These are phyloP conservation scores for Aureobasidium melanogenum DNA, from an alignment of 2,329 filamentous ascomycete species.

Conservation along the genomic window DNA sequence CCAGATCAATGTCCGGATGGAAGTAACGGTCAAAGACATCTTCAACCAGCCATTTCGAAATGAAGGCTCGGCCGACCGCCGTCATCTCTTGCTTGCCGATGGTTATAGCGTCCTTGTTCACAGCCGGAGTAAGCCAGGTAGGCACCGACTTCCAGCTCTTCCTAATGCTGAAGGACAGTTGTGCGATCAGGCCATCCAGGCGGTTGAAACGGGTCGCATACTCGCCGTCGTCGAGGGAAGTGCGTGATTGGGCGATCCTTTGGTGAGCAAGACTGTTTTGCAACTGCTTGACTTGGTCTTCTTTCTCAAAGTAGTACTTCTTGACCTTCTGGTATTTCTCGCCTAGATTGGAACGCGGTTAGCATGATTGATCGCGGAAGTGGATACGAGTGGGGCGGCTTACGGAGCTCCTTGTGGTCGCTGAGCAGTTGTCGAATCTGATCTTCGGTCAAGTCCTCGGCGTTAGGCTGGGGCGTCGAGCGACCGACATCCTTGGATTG, in stretches of 20 bases:
- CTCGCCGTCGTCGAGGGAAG: conserved; percentile 89
- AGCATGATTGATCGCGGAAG: conserved; percentile 11
- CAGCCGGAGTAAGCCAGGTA: conserved; percentile 65
- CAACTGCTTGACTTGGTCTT: conserved; percentile 79
- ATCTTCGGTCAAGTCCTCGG: conserved; percentile 39
- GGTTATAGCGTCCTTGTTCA: conserved; percentile 76
- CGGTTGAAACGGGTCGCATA: conserved; percentile 83
- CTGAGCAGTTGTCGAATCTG: conserved; percentile 39
- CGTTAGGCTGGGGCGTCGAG: conserved; percentile 37
- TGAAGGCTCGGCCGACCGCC: conserved; percentile 78
- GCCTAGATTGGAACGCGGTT: conserved; percentile 43
- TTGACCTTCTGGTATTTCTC: conserved; percentile 98
- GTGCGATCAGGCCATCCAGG: conserved; percentile 87
- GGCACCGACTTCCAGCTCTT: conserved; percentile 87
- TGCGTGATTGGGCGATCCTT: conserved; percentile 86
- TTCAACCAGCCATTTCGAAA: conserved; percentile 82
- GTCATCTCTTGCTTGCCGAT: conserved; percentile 98
- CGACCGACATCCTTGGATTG: conserved; percentile 27
- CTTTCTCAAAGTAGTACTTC: conserved; percentile 91
- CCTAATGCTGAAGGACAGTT: conserved; percentile 89
- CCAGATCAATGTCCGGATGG: conserved; percentile 74
- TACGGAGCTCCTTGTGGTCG: conserved; percentile 43
- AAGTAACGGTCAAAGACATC: conserved; percentile 89
- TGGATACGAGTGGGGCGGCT: conserved; percentile 17
- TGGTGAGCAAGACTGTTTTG: conserved; percentile 98